Base-by-base conservation (phyloP, 2,329 filamentous ascomycete genomes). In the Ophiocordyceps camponoti-saundersi region DNA sequence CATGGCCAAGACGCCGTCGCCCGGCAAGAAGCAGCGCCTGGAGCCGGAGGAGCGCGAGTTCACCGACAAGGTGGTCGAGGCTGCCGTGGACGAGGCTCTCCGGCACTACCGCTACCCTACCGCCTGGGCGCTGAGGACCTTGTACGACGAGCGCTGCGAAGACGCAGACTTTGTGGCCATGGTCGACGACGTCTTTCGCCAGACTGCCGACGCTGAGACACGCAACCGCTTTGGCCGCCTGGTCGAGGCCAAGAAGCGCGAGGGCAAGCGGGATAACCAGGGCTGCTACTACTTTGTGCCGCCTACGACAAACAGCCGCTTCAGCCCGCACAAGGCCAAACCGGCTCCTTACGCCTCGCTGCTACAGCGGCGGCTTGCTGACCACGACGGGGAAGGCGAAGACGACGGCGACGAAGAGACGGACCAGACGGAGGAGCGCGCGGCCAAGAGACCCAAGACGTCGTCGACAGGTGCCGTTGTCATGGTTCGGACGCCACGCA, bases 41-140 rank as follows among this genome's bases (percentile, higher is more conserved):
- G 58, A 60, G 29, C 52, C 56, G 1, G 55, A 59, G 36, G 65
- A 68, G 51, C 68, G 65, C 50, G 68, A 70, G 39, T 57, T 68
- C 32, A 65, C 67, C 23, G 73, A 72, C 53, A 70, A 64, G 55
- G 70, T 77, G 26, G 65, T 81, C 39, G 72, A 77, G 57, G 56
- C 61, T 30, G 75, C 75, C n/a, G 73, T 80, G 29, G 69, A 77
- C 11, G 69, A 77, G 55, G 77, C 77, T 6, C 59, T 81, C 44
- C 63, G 67, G 49, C 68, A 73, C 55, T 66, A 67, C 50, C 72
- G 74, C 49, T 80, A 76, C 57, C 73, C 75, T 47, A 80, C 77
- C 10, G 78, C 77, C 2, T 80, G 71, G 65, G 76, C 77, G 41
- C 64, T 81, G 49, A 68, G 75, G 46, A 71, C 68, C 15, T 65